A percentile compares a stretch with the other conserved stretches of the same genome.
Evolutionary conservation across 2,329 filamentous ascomycete genomes (phyloP).

Genomic region (Periconia sp.): DNA sequence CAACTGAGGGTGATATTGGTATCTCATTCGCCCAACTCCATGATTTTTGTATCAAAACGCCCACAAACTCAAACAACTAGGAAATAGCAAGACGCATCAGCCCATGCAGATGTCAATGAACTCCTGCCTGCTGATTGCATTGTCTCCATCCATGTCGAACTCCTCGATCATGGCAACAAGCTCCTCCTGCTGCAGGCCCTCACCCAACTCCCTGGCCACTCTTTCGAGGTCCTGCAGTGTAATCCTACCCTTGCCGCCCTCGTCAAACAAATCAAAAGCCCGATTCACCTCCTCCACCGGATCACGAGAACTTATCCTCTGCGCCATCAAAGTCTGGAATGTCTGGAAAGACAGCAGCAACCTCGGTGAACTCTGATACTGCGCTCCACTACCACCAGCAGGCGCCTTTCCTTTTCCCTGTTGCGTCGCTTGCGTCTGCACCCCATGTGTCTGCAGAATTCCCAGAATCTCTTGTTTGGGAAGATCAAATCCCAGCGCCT

Average conservation of each 20-base stretch:
- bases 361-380: constrained; percentile 44
- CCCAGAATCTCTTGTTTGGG: constrained; percentile 81
- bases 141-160: constrained; percentile 92
- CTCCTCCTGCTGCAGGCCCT: constrained; percentile 91
- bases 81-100: constrained; percentile 6
- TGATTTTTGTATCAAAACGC: not conserved
- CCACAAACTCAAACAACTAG: not conserved
- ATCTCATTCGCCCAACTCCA: not conserved
- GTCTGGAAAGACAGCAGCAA: constrained; percentile 72
- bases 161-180: constrained; percentile 96
- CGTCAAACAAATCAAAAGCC: constrained; percentile 92
- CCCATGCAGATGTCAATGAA: constrained; percentile 68
- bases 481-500: constrained; percentile 91
- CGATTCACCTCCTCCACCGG: constrained; percentile 88
- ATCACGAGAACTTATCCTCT: constrained; percentile 78
- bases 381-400: constrained; percentile 3
- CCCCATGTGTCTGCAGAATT: constrained; percentile 77
- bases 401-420: constrained; percentile 7
- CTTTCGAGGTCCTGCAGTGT: constrained; percentile 83
- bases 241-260: constrained; percentile 87
- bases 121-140: constrained; percentile 66
- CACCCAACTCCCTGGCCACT: constrained; percentile 87
- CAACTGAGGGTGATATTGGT: constrained; percentile 1
- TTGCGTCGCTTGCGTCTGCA: constrained; percentile 9
- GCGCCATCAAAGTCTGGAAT: constrained; percentile 74